Conservation (phyloP, 164 flowering plant species). For the Platanus orientalis region DNA sequence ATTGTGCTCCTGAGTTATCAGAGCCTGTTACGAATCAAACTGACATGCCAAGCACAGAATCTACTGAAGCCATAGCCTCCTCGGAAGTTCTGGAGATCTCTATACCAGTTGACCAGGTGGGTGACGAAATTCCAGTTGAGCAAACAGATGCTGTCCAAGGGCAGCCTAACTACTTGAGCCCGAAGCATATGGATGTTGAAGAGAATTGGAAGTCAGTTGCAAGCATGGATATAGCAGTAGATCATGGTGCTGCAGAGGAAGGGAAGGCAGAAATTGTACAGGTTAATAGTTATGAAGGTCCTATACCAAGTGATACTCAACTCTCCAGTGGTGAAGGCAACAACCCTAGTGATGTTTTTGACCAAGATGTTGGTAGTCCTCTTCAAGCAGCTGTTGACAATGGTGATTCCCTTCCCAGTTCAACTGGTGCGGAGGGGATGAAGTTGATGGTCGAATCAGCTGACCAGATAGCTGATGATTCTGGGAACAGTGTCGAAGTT, state of each 20-base stretch:
- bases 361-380: neutral
- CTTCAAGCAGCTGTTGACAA: neutral
- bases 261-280: conserved; percentile 2
- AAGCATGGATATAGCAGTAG: conserved; percentile 7
- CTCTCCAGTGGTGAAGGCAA: neutral
- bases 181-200: conserved; percentile 16
- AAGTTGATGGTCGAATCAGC: conserved; percentile 2
- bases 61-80: conserved; percentile 4
- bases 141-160: conserved; percentile 10
- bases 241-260: conserved; percentile 1
- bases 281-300: neutral
- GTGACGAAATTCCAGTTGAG: conserved; percentile 8
- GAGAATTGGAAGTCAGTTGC: neutral
- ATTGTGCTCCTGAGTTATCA: conserved; percentile 27
- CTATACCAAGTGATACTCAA: conserved; percentile 4
- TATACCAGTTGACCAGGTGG: conserved; percentile 7
- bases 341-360: conserved; percentile 1
- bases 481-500: neutral
- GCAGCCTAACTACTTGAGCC: conserved; percentile 5
- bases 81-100: conserved; percentile 8
- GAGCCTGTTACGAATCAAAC: conserved; percentile 18
- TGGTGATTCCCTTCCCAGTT: neutral
- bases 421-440: conserved; percentile 3
- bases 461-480: neutral
- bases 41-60: conserved; percentile 9